These are phyloP conservation scores for Diaporthe citriasiana DNA, from an alignment of 2,329 filamentous ascomycete genomes.

Conservation along the genomic window DNA sequence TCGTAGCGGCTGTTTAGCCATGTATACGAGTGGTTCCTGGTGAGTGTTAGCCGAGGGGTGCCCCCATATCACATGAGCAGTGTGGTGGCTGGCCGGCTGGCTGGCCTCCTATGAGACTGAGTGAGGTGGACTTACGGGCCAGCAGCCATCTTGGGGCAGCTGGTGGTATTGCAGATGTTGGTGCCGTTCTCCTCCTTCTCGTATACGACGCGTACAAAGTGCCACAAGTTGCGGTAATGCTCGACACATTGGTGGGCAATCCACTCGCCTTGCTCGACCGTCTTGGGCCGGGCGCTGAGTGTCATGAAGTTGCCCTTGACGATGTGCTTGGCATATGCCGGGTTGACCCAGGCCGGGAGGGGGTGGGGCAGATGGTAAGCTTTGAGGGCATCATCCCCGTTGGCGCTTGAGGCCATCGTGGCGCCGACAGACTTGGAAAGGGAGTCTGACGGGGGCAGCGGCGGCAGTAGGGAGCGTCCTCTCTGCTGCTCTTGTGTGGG, in stretches of 20 bases:
- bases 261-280: conserved; percentile 89
- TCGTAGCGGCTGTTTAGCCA: conserved; percentile 85
- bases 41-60: conserved; percentile 1
- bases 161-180: conserved; percentile 81
- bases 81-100: not conserved
- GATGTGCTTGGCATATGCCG: conserved; percentile 79
- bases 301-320: conserved; percentile 95
- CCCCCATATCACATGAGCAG: conserved; percentile 39
- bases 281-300: conserved; percentile 84
- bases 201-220: conserved; percentile 84
- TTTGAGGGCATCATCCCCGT: conserved; percentile 50
- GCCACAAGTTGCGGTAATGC: conserved; percentile 84
- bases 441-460: conserved; percentile 47
- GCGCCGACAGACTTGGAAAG: conserved; percentile 45
- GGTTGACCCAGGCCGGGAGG: conserved; percentile 75
- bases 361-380: conserved; percentile 53
- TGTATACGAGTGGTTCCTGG: conserved; percentile 81
- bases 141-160: conserved; percentile 88
- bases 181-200: conserved; percentile 79
- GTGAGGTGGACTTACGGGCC: conserved; percentile 73
- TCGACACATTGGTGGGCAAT: conserved; percentile 90
- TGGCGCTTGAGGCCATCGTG: conserved; percentile 46
- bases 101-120: not conserved
- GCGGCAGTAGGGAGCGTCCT: conserved; percentile 44
- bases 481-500: conserved; percentile 32